These are phyloP conservation scores for Dryas drummondii DNA, from an alignment of 306 rosid genomes.

Conservation along the genomic window DNA sequence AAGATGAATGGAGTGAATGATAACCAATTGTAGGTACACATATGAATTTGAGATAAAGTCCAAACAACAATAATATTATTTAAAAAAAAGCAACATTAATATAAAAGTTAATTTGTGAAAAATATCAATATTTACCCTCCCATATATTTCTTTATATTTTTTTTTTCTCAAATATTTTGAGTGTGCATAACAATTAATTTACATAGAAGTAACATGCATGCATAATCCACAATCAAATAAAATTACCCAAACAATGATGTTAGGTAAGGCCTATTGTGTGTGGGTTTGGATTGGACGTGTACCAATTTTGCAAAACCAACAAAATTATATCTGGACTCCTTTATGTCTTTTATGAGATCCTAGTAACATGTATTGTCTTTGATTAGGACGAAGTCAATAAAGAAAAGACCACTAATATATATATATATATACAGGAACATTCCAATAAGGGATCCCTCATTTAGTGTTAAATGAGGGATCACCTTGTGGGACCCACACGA, in stretches of 20 bases:
- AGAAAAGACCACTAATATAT: no score
- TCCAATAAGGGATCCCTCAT: no score
- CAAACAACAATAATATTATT: no score
- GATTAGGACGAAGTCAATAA: background rate
- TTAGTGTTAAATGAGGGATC: no score
- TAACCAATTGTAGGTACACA: no score
- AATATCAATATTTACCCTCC: background rate
- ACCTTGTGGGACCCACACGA: no score
- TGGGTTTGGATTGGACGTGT: background rate
- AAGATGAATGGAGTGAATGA: no score
- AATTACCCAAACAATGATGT: background rate
- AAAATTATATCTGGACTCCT: background rate
- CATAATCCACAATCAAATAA: background rate
- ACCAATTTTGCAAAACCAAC: background rate
- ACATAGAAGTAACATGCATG: background rate
- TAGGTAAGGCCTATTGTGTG: background rate
- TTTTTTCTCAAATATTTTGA: background rate
- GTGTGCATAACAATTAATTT: background rate
- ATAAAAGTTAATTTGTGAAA: no score
- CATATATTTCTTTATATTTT: background rate
- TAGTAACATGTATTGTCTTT: background rate
- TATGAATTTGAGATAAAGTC: no score
- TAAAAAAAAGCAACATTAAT: no score
- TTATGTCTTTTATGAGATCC: background rate
- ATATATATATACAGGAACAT: no score